A percentile compares a stretch with the other conserved stretches of the same genome.
Conservation (phyloP, 805 yeast species). For the Yarrowia sp. region DNA sequence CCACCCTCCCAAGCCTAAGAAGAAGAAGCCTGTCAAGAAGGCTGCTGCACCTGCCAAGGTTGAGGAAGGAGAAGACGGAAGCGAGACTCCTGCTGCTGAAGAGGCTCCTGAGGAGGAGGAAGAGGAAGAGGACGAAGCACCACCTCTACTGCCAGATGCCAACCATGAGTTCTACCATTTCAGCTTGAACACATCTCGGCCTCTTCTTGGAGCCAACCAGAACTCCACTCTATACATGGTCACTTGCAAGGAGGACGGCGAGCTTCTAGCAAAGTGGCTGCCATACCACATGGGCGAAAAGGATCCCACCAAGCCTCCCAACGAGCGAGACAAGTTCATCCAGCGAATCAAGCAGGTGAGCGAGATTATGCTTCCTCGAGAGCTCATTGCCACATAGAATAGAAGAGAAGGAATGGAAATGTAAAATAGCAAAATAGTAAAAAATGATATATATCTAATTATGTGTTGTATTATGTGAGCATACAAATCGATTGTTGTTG, state of each 20-base stretch:
- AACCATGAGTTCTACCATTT: slow-evolving; percentile 31
- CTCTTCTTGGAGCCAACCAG: slow-evolving; percentile 27
- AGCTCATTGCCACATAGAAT: slow-evolving; percentile 19
- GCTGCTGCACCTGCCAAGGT: not conserved
- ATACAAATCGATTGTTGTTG: too few relatives aligned
- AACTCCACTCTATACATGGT: slow-evolving; percentile 19
- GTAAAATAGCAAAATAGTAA: not conserved
- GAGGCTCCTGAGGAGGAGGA: not conserved
- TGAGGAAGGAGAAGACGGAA: slow-evolving; percentile 7
- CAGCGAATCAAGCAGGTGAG: slow-evolving; percentile 33
- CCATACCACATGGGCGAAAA: slow-evolving; percentile 37
- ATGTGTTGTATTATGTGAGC: too few relatives aligned
- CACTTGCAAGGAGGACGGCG: slow-evolving; percentile 35
- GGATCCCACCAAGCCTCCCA: slow-evolving; percentile 38
- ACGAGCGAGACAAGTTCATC: slow-evolving; percentile 38
- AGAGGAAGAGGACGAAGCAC: slow-evolving; percentile 5
- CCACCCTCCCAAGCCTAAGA: slow-evolving; percentile 16
- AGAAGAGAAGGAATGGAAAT: not conserved
- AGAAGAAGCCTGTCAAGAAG: slow-evolving; percentile 26
- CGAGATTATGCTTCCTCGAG: slow-evolving; percentile 37
- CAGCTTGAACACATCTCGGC: slow-evolving; percentile 25
- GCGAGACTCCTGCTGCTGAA: slow-evolving; percentile 7
- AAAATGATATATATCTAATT: slow-evolving; percentile 2
- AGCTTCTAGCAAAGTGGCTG: slow-evolving; percentile 35
- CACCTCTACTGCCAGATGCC: slow-evolving; percentile 15